Base-by-base conservation (phyloP, 2,329 filamentous ascomycete genomes). In the Zymoseptoria brevis region DNA sequence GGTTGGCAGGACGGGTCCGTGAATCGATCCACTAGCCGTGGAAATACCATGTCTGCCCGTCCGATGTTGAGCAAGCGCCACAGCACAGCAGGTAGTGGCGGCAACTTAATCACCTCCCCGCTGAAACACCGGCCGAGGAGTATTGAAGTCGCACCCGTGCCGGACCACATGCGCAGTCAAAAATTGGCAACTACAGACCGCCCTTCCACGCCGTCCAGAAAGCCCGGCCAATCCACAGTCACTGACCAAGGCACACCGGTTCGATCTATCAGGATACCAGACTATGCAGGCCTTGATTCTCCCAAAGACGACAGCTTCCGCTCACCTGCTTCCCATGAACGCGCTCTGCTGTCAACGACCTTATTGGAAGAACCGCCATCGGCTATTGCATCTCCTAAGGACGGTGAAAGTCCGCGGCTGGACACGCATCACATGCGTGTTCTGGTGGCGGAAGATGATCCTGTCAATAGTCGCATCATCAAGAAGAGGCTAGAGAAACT, bases 381-480 rank as follows among this genome's bases (percentile, higher is more conserved):
- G 24, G 54, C 51, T 19, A 7, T 22, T 21, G 11, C 24, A 26
- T 21, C 52, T 13, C 16, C 54, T 8, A n/a, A 9, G 11, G 52
- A 54, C 9, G 52, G 52, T 19, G 52, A 24, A 63, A 19, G 54
- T 60, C 51, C 51, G 8, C n/a, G 22, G 8, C 11, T 53, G 29
- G 60, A 62, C 21, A 64, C 75, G 0, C 73, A 79, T 1, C 74
- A 81, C 45, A 77, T 90, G 64, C 79, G 81, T 19, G 84, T 95
- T 2, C 78, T 96, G 21, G 84, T 96, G 41, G 91, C 91, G 0
- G 91, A 96, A 69, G 91, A 96, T 65, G 90, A 96, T 67, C 89
- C 90, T 0, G 86, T 95, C 66, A 96, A 96, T 66, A 89, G 89
- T 74, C 87, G 85, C 60, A 89, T 96, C 50, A 76, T 96, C 49